These are phyloP conservation scores for Nakazawaea siamensis DNA, from an alignment of 805 yeast species.

Conservation along the genomic window DNA sequence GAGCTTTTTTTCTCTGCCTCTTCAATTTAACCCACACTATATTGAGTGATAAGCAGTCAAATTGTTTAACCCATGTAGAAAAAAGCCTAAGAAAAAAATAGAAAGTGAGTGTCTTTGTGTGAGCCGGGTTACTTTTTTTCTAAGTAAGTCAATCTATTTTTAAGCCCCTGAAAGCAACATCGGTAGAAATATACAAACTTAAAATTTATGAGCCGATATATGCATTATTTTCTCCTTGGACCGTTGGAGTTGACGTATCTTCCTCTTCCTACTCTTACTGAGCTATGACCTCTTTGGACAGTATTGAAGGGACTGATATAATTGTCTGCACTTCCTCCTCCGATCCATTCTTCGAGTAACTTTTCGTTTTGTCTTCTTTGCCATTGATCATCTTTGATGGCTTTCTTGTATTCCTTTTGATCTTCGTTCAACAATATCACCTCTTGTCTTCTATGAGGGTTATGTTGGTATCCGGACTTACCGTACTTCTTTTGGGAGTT, in stretches of 20 bases:
- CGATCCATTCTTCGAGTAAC: slow-evolving; percentile 78
- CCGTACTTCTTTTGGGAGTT: slow-evolving; percentile 66
- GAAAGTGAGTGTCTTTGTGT: too few species aligned
- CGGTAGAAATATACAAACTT: too few species aligned
- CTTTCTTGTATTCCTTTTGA: slow-evolving; percentile 87
- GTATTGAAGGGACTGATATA: slow-evolving; percentile 80
- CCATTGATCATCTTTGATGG: slow-evolving; percentile 84
- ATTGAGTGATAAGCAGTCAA: too few species aligned
- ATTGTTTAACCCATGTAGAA: too few species aligned
- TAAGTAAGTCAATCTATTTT: too few species aligned
- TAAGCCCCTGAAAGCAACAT: too few species aligned
- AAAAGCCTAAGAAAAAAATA: too few species aligned
- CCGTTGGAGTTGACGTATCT: slow-evolving; percentile 67
- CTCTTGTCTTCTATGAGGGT: slow-evolving; percentile 46
- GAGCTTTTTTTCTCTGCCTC: too few species aligned
- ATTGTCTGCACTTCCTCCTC: slow-evolving; percentile 89
- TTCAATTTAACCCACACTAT: too few species aligned
- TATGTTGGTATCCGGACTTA: slow-evolving; percentile 73
- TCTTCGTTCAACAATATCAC: slow-evolving; percentile 76
- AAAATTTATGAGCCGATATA: too few species aligned
- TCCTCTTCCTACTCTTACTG: slow-evolving; percentile 81
- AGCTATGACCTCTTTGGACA: slow-evolving; percentile 48
- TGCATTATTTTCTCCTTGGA: background rate
- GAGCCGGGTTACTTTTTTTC: too few species aligned
- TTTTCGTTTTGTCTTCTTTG: slow-evolving; percentile 81